phyloP scores from a whole-genome alignment of 345 rosid species.

The thale cress (Arabidopsis thaliana) region DNA sequence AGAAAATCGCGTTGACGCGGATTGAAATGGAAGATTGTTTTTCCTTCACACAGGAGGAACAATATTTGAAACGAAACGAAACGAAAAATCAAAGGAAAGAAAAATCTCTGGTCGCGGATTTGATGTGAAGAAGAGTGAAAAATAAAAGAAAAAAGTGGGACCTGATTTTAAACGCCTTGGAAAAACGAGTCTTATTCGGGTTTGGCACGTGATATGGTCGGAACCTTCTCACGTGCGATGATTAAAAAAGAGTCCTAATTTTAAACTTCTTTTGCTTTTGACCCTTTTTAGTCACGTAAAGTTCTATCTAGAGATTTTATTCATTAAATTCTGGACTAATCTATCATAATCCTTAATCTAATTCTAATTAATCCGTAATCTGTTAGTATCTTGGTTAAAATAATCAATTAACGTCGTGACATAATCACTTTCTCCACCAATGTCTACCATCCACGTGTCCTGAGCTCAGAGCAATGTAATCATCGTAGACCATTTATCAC shows the following conservation, averaged over 20 bases:
- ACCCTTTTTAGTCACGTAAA: constrained; percentile 40
- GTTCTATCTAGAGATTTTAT: not conserved
- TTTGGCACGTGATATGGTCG: constrained; percentile 42
- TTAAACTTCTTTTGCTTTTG: not conserved
- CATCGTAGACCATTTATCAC: not conserved
- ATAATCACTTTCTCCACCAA: not conserved
- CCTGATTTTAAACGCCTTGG: constrained; percentile 28
- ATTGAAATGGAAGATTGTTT: constrained; percentile 6
- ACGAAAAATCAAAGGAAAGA: not conserved
- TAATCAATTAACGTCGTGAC: constrained; percentile 1
- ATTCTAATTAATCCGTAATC: not conserved
- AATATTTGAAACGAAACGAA: constrained; percentile 28
- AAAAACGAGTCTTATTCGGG: constrained; percentile 39
- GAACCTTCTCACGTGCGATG: constrained; percentile 37
- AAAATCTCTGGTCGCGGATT: constrained; percentile 34
- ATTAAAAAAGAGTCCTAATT: not conserved
- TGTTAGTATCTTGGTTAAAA: not conserved
- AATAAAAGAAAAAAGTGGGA: constrained; percentile 2
- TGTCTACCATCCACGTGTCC: not conserved
- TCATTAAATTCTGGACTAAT: constrained; percentile 9
- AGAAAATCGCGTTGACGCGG: constrained; percentile 22
- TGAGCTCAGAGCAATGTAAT: not conserved
- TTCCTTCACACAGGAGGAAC: not conserved
- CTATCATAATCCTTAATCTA: not conserved
- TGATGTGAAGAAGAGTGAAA: constrained; percentile 20